Percentiles rank a stretch among this genome's conserved stretches.
Evolutionary conservation across 148 eudicot species (phyloP).

Genomic region (Cornus florida): DNA sequence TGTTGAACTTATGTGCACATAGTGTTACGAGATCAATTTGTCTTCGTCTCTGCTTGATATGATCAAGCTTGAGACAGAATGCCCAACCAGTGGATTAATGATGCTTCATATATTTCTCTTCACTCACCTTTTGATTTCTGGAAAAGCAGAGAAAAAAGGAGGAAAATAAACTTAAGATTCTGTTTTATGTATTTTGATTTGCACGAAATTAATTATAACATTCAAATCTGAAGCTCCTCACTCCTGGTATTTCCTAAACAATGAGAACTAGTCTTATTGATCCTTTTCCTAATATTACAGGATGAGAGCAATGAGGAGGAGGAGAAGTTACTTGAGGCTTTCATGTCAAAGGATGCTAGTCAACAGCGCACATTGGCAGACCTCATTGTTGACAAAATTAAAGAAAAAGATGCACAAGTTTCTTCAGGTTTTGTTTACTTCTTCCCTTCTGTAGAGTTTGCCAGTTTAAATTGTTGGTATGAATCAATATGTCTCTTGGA

Average conservation of each 20-base stretch:
- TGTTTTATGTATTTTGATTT: not conserved
- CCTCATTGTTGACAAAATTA: slow-evolving; percentile 65
- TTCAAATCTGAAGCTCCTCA: no score
- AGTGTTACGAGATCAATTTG: slow-evolving; percentile 73
- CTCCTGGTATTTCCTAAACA: not conserved
- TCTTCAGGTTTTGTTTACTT: slow-evolving; percentile 48
- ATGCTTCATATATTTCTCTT: not conserved
- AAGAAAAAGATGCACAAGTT: slow-evolving; percentile 57
- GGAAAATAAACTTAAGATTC: not conserved
- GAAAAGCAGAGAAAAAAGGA: no score
- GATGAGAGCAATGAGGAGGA: slow-evolving; percentile 78
- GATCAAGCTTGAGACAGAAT: slow-evolving; percentile 73
- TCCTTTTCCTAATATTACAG: slow-evolving; percentile 19
- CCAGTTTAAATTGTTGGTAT: not conserved
- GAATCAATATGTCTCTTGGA: not conserved
- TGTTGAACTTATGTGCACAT: slow-evolving; percentile 87
- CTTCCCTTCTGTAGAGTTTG: not conserved
- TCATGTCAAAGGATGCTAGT: slow-evolving; percentile 54
- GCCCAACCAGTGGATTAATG: slow-evolving; percentile 40
- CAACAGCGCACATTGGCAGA: slow-evolving; percentile 77
- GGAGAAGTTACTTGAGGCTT: slow-evolving; percentile 79
- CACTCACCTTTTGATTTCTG: no score
- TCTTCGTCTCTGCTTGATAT: slow-evolving; percentile 64
- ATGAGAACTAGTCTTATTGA: no score
- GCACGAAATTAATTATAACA: no score